Percentiles rank a stretch among this genome's conserved stretches.
These are phyloP conservation scores for Dianthus caryophyllus DNA, from an alignment of 148 eudicot genomes.

Conservation along the genomic window DNA sequence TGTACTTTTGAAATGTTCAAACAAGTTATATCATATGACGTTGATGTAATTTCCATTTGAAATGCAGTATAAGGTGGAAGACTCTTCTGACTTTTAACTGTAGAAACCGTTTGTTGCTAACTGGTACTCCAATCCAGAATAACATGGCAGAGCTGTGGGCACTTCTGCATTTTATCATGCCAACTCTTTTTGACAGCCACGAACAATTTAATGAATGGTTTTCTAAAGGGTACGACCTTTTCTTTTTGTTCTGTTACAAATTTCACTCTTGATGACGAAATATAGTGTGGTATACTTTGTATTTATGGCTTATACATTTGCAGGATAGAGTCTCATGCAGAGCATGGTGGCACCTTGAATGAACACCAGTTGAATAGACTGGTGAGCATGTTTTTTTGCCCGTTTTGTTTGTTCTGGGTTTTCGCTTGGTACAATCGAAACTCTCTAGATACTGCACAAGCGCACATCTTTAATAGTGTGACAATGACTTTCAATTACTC, in stretches of 20 bases:
- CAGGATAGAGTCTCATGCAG: conserved; percentile 98
- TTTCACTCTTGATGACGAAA: not conserved
- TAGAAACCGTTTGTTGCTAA: conserved; percentile 92
- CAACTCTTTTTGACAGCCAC: conserved; percentile 95
- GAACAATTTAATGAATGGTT: conserved; percentile 99
- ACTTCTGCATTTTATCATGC: conserved; percentile 95
- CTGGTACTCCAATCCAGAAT: conserved; percentile 96
- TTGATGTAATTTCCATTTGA: conserved; percentile 14
- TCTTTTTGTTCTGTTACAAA: conserved; percentile 2
- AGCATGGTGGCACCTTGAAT: conserved; percentile 97
- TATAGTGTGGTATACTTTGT: not conserved
- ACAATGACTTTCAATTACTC: not conserved
- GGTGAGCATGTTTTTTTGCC: conserved; percentile 47
- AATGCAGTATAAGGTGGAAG: conserved; percentile 96
- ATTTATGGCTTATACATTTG: conserved; percentile 24
- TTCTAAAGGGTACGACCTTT: conserved; percentile 81
- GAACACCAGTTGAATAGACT: conserved; percentile 96
- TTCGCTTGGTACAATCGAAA: not conserved
- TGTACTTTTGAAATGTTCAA: not conserved
- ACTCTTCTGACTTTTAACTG: conserved; percentile 95
- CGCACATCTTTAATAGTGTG: not conserved
- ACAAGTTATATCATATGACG: not conserved
- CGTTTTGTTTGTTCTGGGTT: not conserved
- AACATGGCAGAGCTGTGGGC: conserved; percentile 99
- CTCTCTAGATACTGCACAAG: not conserved